Evolutionary conservation across 2,329 filamentous ascomycete species (phyloP), one percentile per base, ranked within the genome.

Genomic region (Septoria linicola): DNA sequence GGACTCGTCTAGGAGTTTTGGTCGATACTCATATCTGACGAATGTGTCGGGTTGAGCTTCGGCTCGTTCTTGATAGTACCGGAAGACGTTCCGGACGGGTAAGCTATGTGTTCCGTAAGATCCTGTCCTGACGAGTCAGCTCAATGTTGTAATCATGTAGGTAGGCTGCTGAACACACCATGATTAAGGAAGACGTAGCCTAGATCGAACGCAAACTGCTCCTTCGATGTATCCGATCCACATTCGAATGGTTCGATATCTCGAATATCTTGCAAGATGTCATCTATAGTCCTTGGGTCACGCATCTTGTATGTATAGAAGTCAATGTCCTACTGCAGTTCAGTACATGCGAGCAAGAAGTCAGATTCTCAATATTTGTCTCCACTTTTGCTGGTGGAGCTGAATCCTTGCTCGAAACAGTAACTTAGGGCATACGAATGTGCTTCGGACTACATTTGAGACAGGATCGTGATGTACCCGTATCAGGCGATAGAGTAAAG

Each of bases 321-420:
- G 90, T 89, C 67, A 97, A 68, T 19, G 91, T 97, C 93, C 93
- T n/a, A n/a, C n/a, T n/a, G n/a, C n/a, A n/a, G n/a, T n/a, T n/a
- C n/a, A n/a, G n/a, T n/a, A n/a, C n/a, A n/a, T n/a, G n/a, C n/a
- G n/a, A n/a, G n/a, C n/a, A n/a, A n/a, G n/a, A n/a, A 27, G 23
- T 27, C 23, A 27, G 10, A 10, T 27, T 10, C 10, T 5, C 23
- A 10, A 27, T 27, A 5, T n/a, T 5, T 27, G 23, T 27, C 23
- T 27, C 23, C 23, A 27, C 34, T 8, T 16, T 7, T 37, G 7
- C 14, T 17, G 4, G 34, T 37, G 14, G 34, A 8, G 34, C 19
- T 8, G 6, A 37, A 8, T 37, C 7, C n/a, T 17, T 8, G 34
- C 34, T 37, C 34, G 4, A 34, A 34, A 3, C 8, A 34, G 16